Evolutionary conservation across 345 rosid species (phyloP).

Genomic region (Geranium rotundifolium): DNA sequence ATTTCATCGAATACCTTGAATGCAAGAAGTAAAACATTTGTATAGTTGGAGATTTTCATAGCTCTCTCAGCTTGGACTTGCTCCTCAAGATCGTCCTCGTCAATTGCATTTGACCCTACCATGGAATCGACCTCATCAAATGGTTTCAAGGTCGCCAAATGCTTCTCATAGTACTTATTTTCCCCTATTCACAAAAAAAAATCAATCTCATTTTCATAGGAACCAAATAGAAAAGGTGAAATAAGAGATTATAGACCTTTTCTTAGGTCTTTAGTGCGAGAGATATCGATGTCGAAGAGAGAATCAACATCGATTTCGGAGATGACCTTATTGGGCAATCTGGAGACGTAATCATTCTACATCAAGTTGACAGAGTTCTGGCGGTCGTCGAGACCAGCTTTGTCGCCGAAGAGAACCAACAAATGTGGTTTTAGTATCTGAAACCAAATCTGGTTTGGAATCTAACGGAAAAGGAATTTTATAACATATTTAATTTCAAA

Average conservation of each 20-base stretch:
- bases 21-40: slow-evolving; percentile 60
- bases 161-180: slow-evolving; percentile 63
- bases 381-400: slow-evolving; percentile 12
- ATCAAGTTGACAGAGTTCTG: slow-evolving; percentile 20
- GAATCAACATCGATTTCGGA: slow-evolving; percentile 34
- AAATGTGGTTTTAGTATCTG: too few relatives aligned
- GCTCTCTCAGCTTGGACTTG: slow-evolving; percentile 50
- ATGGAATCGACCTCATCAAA: slow-evolving; percentile 67
- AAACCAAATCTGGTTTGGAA: too few relatives aligned
- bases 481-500: too few relatives aligned
- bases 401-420: too few relatives aligned
- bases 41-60: slow-evolving; percentile 69
- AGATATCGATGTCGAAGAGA: slow-evolving; percentile 27
- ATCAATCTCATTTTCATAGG: too few relatives aligned
- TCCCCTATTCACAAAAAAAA: too few relatives aligned
- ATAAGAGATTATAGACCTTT: too few relatives aligned
- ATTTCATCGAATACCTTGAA: slow-evolving; percentile 37
- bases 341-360: slow-evolving; percentile 28
- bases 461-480: too few relatives aligned
- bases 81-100: slow-evolving; percentile 17
- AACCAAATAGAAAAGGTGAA: too few relatives aligned
- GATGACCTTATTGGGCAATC: slow-evolving; percentile 45
- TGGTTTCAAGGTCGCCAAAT: slow-evolving; percentile 57
- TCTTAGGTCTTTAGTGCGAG: slow-evolving; percentile 31
- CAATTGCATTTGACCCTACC: slow-evolving; percentile 9